Base-by-base conservation (phyloP, 2,329 filamentous ascomycete genomes). In the Aspergillus uvarum region DNA sequence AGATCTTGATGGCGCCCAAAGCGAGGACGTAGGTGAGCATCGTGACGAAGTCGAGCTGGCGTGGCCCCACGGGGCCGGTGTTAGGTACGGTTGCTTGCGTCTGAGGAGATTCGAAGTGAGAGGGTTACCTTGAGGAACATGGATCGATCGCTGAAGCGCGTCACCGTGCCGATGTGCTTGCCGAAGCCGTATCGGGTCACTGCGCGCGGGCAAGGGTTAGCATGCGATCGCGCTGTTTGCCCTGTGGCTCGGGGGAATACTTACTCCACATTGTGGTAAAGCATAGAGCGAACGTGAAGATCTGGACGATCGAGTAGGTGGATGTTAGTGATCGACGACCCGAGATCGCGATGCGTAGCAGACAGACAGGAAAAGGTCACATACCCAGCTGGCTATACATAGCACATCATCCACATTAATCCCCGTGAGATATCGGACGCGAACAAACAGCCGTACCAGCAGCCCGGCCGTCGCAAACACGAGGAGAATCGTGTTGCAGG, bases 1-100 rank as follows among this genome's bases (percentile, higher is more conserved):
- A 68, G 3, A 63, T 51, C 21, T 70, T 70, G 67, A 80, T 66
- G 19, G 69, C 62, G 16, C 71, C 69, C 5, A 74, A 62, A 4
- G 72, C 66, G 48, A 72, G 66, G 14, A 74, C 63, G 44, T 74
- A 67, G 26, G 62, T 47, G 26, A 68, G 21, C 50, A 62, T 59
- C 3, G 64, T 61, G 31, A 66, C 63, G 12, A 66, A 68, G 32
- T 67, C 60, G 19, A 67, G 65, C 66, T 68, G 26, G 3, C 38
- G 10, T 5, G 31, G 31, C 1, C 1, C 1, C 24, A 11, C 4
- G n/a, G 7, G 14, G 1, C 3, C n/a, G 22, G 22, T 3, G 35
- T 29, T 29, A 24, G 14, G 32, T 11, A 14, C 10, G 32, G 32
- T 35, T 35, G 32, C 2, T 35, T 11, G 14, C 4, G 1, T 16